These are phyloP conservation scores for Trichoderma pleuroti DNA, from an alignment of 2,329 filamentous ascomycete species.

Conservation along the genomic window DNA sequence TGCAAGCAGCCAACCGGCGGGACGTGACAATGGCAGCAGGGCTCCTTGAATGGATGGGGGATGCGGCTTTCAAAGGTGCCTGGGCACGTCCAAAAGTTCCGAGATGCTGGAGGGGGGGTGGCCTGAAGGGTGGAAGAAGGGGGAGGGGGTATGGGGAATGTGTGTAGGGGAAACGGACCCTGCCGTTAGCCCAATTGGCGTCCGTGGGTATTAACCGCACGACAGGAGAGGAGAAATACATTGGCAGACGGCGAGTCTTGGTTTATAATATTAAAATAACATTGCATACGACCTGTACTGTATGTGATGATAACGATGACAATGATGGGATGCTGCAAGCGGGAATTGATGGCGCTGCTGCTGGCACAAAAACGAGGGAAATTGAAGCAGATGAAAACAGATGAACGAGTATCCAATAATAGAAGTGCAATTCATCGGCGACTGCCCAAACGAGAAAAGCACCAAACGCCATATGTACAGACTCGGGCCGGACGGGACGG, in stretches of 20 bases:
- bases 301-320: background rate
- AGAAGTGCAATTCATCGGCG: background rate
- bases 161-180: background rate
- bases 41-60: conserved; percentile 6
- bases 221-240: background rate
- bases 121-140: background rate
- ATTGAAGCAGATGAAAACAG: background rate
- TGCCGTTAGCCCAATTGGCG: background rate
- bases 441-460: background rate
- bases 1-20: background rate
- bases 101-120: conserved; percentile 17
- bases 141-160: background rate
- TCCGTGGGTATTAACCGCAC: no score
- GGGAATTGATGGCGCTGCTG: background rate
- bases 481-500: background rate
- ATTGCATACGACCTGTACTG: background rate
- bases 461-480: background rate
- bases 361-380: background rate
- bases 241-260: background rate
- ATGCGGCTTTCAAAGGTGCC: conserved; percentile 22
- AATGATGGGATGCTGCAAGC: background rate
- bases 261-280: background rate
- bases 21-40: background rate
- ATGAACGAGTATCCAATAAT: background rate
- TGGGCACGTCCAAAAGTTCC: conserved; percentile 23